A percentile compares a stretch with the other conserved stretches of the same genome.
These are phyloP conservation scores for Phialophora tarda DNA, from an alignment of 2,329 filamentous ascomycete genomes.

Conservation along the genomic window DNA sequence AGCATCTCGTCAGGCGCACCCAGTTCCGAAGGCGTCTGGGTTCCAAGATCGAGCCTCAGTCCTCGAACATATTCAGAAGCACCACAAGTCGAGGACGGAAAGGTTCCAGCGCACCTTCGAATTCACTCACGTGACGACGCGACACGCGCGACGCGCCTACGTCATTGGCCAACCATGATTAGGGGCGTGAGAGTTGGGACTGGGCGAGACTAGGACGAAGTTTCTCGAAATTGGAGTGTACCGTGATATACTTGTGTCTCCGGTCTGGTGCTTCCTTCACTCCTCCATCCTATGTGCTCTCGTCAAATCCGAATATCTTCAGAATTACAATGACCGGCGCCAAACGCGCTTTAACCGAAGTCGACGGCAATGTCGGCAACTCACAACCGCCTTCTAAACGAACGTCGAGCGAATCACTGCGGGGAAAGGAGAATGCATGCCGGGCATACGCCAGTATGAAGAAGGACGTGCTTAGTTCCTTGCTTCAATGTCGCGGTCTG, in stretches of 20 bases:
- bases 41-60: not conserved
- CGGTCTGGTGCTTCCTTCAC: not conserved
- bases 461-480: conserved; percentile 5
- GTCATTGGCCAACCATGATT: not conserved
- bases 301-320: not conserved
- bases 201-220: not conserved
- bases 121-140: not conserved
- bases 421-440: conserved; percentile 2
- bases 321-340: conserved; percentile 5
- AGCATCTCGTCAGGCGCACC: not conserved
- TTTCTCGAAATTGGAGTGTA: not conserved
- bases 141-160: not conserved
- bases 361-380: conserved; percentile 10
- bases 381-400: conserved; percentile 13
- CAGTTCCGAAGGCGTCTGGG: not conserved
- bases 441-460: not conserved
- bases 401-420: not conserved
- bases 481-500: conserved; percentile 10
- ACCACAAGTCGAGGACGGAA: not conserved
- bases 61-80: not conserved
- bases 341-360: conserved; percentile 15
- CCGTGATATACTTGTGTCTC: not conserved
- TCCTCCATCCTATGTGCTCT: not conserved
- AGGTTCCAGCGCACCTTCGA: not conserved
- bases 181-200: not conserved